These are phyloP conservation scores for Thermothielavioides terrestris DNA, from an alignment of 495 filamentous ascomycete species.

Conservation along the genomic window DNA sequence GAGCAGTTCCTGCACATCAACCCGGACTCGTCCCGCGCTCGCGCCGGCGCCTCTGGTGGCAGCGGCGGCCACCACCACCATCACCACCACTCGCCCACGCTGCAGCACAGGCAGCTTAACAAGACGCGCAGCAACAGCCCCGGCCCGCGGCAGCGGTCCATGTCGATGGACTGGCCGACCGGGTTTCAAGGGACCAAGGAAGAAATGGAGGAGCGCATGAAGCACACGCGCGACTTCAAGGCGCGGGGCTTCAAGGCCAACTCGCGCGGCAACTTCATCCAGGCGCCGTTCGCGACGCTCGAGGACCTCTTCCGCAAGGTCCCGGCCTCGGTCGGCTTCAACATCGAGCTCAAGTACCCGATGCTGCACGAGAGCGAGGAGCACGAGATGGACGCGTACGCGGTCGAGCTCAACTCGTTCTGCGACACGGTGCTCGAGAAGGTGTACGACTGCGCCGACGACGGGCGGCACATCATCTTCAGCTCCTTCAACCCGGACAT, in stretches of 20 bases:
- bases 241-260: slow-evolving; percentile 88
- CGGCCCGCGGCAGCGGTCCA: slow-evolving; percentile 36
- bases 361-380: slow-evolving; percentile 92
- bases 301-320: slow-evolving; percentile 87
- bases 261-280: slow-evolving; percentile 84
- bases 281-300: slow-evolving; percentile 87
- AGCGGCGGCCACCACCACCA: background rate
- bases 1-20: slow-evolving; percentile 91
- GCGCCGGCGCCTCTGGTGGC: background rate
- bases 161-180: slow-evolving; percentile 35
- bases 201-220: slow-evolving; percentile 86
- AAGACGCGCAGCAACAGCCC: slow-evolving; percentile 27
- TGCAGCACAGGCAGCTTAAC: slow-evolving; percentile 22
- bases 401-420: slow-evolving; percentile 93
- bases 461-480: slow-evolving; percentile 80
- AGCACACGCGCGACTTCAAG: slow-evolving; percentile 92
- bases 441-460: slow-evolving; percentile 62
- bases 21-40: slow-evolving; percentile 33
- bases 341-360: slow-evolving; percentile 99
- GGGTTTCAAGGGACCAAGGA: slow-evolving; percentile 18
- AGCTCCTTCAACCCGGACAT: slow-evolving; percentile 95
- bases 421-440: slow-evolving; percentile 85
- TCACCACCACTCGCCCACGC: slow-evolving; percentile 3
- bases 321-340: slow-evolving; percentile 77
- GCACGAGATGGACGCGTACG: slow-evolving; percentile 95